Evolutionary conservation across 169 alveolate species (phyloP).

Genomic region (Neospora caninum): DNA sequence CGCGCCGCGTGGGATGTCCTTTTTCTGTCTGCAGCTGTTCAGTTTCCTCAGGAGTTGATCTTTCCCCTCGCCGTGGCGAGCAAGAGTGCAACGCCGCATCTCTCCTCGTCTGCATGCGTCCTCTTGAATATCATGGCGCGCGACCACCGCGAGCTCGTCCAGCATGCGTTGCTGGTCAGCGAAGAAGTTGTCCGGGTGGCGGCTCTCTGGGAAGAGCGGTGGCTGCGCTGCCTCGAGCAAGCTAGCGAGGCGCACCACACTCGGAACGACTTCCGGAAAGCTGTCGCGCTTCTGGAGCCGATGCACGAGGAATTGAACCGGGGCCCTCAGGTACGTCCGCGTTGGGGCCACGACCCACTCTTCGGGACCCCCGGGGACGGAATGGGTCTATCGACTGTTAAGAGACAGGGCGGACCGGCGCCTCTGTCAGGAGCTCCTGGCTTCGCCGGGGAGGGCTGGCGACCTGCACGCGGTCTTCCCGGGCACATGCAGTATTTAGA

Average conservation of each 20-base stretch:
- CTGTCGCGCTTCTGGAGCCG: conserved; percentile 77
- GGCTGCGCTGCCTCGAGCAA: conserved; percentile 91
- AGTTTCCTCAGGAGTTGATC: conserved; percentile 31
- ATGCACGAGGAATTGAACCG: conserved; percentile 81
- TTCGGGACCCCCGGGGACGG: too few species aligned
- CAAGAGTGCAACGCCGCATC: conserved; percentile 7
- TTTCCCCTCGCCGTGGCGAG: conserved; percentile 35
- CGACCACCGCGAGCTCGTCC: conserved; percentile 75
- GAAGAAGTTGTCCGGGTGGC: conserved; percentile 88
- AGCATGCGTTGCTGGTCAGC: conserved; percentile 83
- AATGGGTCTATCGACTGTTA: too few species aligned
- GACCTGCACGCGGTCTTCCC: too few species aligned
- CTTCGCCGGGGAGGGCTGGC: too few species aligned
- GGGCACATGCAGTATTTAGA: too few species aligned
- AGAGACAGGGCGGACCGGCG: too few species aligned
- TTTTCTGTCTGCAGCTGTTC: not conserved
- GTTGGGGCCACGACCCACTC: conserved; percentile 75
- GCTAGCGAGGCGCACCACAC: conserved; percentile 83
- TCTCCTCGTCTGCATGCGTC: conserved; percentile 23
- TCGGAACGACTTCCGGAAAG: conserved; percentile 77
- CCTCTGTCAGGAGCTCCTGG: too few species aligned
- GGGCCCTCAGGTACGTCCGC: conserved; percentile 34
- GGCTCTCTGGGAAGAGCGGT: conserved; percentile 85
- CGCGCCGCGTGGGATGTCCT: not conserved
- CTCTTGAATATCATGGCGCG: conserved; percentile 21